Base-by-base conservation (phyloP, 495 filamentous ascomycete species). In the Melanomma pulvis-pyrius region DNA sequence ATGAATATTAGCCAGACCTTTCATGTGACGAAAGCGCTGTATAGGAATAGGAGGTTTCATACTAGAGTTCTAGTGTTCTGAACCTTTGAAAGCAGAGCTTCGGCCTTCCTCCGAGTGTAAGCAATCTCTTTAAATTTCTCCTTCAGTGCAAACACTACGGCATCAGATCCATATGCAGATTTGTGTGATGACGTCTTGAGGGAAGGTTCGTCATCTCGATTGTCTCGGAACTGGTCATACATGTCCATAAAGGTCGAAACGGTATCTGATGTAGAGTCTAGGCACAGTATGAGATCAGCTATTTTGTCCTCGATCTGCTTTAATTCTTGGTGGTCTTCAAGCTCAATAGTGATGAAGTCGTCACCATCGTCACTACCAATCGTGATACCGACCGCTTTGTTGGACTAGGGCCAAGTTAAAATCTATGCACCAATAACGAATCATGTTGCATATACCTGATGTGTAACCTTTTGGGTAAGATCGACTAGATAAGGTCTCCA, bases 261-360 rank as follows among this genome's bases (percentile, higher is more conserved):
- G 0, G 53, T 65, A 34, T 65, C 62, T 15, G 53, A 25, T 6
- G 62, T 65, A 1, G 62, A 65, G 15, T 65, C 52, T 9, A 65
- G 53, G 19, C 62, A 58, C 5, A 65, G 41, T 25, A 58, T 57
- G 19, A 65, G 30, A 22, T 65, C 62, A 12, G 55, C 62, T 2
- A 59, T 58, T 58, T 58, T 53, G 29, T 65, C 62, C 29, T 65
- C 62, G 17, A 65, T 59, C 9, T 57, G 53, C 28, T 65, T 65
- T 24, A 65, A 28, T 41, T 50, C 15, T 26, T 65, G 62, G n/a
- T 65, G 53, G 26, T 65, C 53, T 32, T 65, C 62, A 26, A 51
- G 15, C 1, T 59, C 52, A 13, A 65, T 57, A 2, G 48, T 50
- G 17, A 58, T 51, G 21, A 65, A 65, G 26, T 65, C 30, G 4